Conservation (phyloP, 2,329 filamentous ascomycete genomes). For the Stagonosporopsis tanaceti region DNA sequence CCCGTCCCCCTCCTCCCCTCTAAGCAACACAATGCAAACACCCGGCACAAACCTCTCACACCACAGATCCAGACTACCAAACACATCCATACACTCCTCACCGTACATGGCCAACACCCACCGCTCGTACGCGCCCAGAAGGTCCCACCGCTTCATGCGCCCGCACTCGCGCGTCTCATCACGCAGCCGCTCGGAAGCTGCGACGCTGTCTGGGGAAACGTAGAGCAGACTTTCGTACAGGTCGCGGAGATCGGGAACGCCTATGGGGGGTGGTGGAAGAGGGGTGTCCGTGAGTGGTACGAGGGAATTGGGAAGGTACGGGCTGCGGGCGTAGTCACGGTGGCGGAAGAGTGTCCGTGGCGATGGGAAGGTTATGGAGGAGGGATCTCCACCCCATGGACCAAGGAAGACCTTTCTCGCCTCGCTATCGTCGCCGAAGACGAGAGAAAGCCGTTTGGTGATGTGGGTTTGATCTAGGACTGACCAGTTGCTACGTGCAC, state of each 20-base stretch:
- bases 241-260: conserved; percentile 10
- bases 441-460: conserved; percentile 20
- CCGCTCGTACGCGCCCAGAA: conserved; percentile 27
- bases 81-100: conserved; percentile 40
- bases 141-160: conserved; percentile 22
- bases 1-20: conserved; percentile 22
- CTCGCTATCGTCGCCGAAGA: conserved; percentile 26
- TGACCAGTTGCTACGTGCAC: conserved; percentile 22
- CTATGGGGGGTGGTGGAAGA: background rate
- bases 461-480: conserved; percentile 18
- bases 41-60: conserved; percentile 32
- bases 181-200: conserved; percentile 11
- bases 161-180: conserved; percentile 16
- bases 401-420: conserved; percentile 20
- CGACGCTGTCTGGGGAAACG: conserved; percentile 20
- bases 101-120: conserved; percentile 42
- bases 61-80: conserved; percentile 40
- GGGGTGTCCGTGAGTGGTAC: background rate
- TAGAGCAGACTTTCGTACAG: conserved; percentile 25
- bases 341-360: background rate
- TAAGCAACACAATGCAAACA: conserved; percentile 37
- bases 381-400: background rate
- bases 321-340: conserved; percentile 7
- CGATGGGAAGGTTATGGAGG: background rate
- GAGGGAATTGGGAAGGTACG: background rate